Conservation (phyloP, 768 basidiomycete species). For the Pleurotus ostreatus region DNA sequence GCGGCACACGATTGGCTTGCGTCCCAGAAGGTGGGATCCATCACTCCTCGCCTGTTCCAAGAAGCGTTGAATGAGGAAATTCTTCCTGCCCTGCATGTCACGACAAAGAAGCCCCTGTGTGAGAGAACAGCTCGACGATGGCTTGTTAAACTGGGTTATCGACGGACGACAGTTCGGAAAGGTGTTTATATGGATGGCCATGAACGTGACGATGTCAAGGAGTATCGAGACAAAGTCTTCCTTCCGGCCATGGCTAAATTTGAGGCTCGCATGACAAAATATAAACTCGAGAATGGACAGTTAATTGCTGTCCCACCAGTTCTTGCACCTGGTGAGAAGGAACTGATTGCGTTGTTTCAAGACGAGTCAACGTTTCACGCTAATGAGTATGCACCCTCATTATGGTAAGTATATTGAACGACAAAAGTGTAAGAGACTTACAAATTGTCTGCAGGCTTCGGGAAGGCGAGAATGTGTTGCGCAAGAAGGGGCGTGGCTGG, state of each 20-base stretch:
- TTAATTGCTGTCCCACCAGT: neutral
- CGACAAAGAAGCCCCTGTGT: constrained; percentile 3
- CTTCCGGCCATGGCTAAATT: neutral
- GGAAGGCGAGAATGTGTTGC: too few species aligned
- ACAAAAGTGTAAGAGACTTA: too few species aligned
- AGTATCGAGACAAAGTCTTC: constrained; percentile 23
- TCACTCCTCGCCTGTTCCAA: constrained; percentile 12
- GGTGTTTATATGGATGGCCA: constrained; percentile 34
- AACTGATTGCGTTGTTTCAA: constrained; percentile 20
- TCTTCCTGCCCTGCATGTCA: constrained; percentile 14
- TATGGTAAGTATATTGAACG: neutral
- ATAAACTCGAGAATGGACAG: constrained; percentile 13
- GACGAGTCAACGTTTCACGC: constrained; percentile 29
- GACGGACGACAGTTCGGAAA: constrained; percentile 18
- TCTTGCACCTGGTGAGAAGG: neutral
- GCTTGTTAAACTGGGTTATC: constrained; percentile 25
- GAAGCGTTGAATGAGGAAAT: constrained; percentile 13
- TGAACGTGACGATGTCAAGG: constrained; percentile 27
- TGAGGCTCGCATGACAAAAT: too few species aligned
- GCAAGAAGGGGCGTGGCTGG: constrained; percentile 18
- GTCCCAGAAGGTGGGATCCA: constrained; percentile 6
- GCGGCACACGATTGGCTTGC: constrained; percentile 13
- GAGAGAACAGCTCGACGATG: constrained; percentile 24
- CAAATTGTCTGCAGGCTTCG: too few species aligned
- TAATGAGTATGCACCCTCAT: constrained; percentile 20